phyloP scores from a whole-genome alignment of 305 asterid species.

The Ruellia speciosa region DNA sequence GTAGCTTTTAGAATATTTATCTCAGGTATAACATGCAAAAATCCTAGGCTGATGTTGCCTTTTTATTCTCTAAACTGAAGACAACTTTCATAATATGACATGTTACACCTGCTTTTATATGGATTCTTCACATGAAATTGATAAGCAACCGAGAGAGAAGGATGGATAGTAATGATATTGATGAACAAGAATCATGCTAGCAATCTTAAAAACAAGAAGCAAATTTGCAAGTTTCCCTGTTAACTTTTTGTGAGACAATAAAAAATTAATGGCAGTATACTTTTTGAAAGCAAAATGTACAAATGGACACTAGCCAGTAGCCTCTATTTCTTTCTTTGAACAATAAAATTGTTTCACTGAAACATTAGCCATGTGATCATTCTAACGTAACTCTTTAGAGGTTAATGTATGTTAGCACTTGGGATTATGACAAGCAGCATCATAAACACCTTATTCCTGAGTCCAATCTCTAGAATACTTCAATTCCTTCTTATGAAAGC shows the following conservation, averaged over 20 bases:
- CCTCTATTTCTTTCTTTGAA: neutral
- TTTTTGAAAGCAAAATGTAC: neutral
- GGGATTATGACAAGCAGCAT: neutral
- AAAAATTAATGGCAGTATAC: neutral
- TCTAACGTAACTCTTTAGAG: neutral
- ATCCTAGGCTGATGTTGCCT: too few relatives aligned
- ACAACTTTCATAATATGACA: too few relatives aligned
- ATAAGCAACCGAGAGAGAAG: too few relatives aligned
- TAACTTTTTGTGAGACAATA: neutral
- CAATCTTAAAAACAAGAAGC: neutral
- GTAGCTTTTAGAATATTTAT: too few relatives aligned
- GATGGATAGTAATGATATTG: neutral
- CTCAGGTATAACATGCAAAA: too few relatives aligned
- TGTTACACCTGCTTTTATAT: too few relatives aligned
- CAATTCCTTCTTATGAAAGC: too few relatives aligned
- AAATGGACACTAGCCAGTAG: neutral
- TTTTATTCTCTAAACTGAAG: too few relatives aligned
- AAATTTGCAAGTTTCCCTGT: neutral
- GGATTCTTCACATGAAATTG: too few relatives aligned
- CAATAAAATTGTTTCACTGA: neutral
- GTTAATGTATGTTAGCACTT: neutral
- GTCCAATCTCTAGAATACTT: too few relatives aligned
- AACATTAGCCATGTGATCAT: neutral
- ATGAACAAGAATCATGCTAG: neutral
- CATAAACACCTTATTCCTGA: too few relatives aligned